phyloP scores from a whole-genome alignment of 2,329 filamentous ascomycete genomes.

The Trichophyton verrucosum region DNA sequence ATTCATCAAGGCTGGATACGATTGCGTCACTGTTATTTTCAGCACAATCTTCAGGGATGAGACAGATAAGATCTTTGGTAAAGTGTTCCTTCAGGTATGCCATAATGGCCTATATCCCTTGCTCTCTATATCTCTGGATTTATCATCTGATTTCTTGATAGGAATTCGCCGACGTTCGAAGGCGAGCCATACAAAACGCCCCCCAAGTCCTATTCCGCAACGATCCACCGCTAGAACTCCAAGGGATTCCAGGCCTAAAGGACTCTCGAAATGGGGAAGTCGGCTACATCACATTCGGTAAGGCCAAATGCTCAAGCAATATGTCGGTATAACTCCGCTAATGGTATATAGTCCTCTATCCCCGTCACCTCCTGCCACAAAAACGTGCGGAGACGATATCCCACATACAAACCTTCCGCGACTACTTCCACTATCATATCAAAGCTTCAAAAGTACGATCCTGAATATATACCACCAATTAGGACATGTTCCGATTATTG shows the following conservation, averaged over 20 bases:
- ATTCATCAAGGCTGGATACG: slow-evolving; percentile 94
- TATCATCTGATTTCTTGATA: slow-evolving; percentile 13
- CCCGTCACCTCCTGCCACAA: slow-evolving; percentile 80
- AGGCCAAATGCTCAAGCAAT: slow-evolving; percentile 16
- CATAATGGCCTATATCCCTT: background rate
- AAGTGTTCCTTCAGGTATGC: slow-evolving; percentile 74
- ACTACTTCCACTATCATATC: slow-evolving; percentile 99
- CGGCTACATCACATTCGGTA: slow-evolving; percentile 97
- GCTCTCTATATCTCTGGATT: background rate
- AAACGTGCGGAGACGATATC: slow-evolving; percentile 91
- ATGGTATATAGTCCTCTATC: slow-evolving; percentile 59
- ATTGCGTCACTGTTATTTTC: slow-evolving; percentile 97
- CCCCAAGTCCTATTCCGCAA: slow-evolving; percentile 94
- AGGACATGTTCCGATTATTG: background rate
- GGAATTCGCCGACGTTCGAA: slow-evolving; percentile 93
- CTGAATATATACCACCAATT: background rate
- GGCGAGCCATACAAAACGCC: slow-evolving; percentile 89
- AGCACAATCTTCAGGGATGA: slow-evolving; percentile 97
- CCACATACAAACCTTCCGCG: slow-evolving; percentile 98
- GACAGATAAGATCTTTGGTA: slow-evolving; percentile 92
- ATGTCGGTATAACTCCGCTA: slow-evolving; percentile 11
- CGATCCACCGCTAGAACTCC: slow-evolving; percentile 82
- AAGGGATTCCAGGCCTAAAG: slow-evolving; percentile 71
- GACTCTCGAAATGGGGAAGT: slow-evolving; percentile 69
- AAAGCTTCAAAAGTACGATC: slow-evolving; percentile 78